These are phyloP conservation scores for Dictyostelium purpureum DNA, from an alignment of 78 protist species.

Conservation along the genomic window DNA sequence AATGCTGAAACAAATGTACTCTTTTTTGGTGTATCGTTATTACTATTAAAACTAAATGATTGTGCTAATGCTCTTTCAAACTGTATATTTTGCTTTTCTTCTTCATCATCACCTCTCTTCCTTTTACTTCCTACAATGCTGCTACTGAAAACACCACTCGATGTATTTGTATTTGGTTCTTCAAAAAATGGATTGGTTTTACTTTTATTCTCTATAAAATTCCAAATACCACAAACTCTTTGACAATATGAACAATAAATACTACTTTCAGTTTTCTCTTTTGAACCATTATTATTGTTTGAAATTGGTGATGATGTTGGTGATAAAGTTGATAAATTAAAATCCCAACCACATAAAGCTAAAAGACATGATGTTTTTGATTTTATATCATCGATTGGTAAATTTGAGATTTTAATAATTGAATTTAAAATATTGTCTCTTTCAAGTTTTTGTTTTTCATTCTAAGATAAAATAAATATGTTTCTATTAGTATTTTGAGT, in stretches of 20 bases:
- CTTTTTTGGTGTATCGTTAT: too few relatives aligned
- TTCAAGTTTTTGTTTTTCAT: background rate
- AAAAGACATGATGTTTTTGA: slow-evolving; percentile 19
- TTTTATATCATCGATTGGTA: background rate
- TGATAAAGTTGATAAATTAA: too few relatives aligned
- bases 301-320: too few relatives aligned
- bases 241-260: slow-evolving; percentile 71
- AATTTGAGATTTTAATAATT: background rate
- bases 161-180: background rate
- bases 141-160: background rate
- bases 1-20: too few relatives aligned
- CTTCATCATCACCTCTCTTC: slow-evolving; percentile 20
- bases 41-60: background rate
- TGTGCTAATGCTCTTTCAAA: slow-evolving; percentile 22
- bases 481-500: background rate
- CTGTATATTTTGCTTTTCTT: slow-evolving; percentile 5
- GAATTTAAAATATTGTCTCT: background rate
- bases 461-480: background rate
- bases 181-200: background rate
- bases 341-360: slow-evolving; percentile 77
- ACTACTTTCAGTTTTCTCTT: background rate
- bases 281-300: background rate
- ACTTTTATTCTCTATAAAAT: background rate
- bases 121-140: slow-evolving; percentile 11
- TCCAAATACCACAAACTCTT: slow-evolving; percentile 71